Conservation (phyloP, 306 rosid genomes). For the Canavalia gladiata region DNA sequence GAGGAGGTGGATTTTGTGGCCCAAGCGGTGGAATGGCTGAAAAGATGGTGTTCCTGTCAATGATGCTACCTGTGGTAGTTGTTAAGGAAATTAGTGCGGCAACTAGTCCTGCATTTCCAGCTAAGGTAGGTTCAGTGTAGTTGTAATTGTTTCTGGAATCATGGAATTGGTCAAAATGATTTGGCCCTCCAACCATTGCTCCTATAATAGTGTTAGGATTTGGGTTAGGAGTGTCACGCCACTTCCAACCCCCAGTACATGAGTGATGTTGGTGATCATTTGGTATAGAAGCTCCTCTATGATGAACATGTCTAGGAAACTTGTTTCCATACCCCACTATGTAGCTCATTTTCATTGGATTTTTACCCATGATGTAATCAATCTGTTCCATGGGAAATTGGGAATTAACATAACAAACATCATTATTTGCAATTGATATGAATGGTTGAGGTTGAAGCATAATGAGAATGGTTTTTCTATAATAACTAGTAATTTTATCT, state of each 20-base stretch:
- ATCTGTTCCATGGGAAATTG: slow-evolving; percentile 57
- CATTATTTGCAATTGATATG: not conserved
- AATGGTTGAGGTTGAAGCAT: not conserved
- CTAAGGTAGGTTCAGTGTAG: slow-evolving; percentile 68
- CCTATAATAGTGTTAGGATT: slow-evolving; percentile 69
- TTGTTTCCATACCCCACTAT: slow-evolving; percentile 68
- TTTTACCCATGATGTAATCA: slow-evolving; percentile 74
- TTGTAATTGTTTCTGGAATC: slow-evolving; percentile 56
- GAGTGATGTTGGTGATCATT: slow-evolving; percentile 57
- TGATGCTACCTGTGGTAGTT: slow-evolving; percentile 45
- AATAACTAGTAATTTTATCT: too few relatives aligned
- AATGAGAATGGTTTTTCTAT: not conserved
- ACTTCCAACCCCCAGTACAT: slow-evolving; percentile 65
- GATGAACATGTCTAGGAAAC: slow-evolving; percentile 67
- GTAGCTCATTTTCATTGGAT: slow-evolving; percentile 77
- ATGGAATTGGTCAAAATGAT: slow-evolving; percentile 57
- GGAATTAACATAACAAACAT: not conserved
- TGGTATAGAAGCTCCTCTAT: slow-evolving; percentile 70
- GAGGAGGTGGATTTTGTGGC: slow-evolving; percentile 67
- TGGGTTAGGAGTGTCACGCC: slow-evolving; percentile 53
- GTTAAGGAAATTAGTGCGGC: slow-evolving; percentile 75
- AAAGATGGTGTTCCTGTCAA: slow-evolving; percentile 70
- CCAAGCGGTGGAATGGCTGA: slow-evolving; percentile 70
- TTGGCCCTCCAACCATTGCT: slow-evolving; percentile 84
- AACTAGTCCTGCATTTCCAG: slow-evolving; percentile 77